phyloP scores from a whole-genome alignment of 164 flowering plant species.

The Tinospora cordifolia region DNA sequence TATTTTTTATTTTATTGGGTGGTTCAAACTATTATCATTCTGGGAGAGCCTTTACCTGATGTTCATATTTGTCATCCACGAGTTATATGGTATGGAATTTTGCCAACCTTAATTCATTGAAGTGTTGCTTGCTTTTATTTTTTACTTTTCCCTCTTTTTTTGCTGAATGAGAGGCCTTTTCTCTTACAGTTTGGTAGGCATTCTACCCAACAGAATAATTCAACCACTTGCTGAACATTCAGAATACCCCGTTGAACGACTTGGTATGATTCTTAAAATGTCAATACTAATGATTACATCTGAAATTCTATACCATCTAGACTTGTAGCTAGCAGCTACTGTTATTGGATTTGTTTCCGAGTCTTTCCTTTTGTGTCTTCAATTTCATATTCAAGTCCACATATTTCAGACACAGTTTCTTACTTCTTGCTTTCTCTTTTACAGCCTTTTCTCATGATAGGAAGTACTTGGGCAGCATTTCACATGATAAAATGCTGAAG shows the following conservation, averaged over 20 bases:
- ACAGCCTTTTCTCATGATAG: constrained; percentile 88
- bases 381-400: background rate
- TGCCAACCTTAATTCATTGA: background rate
- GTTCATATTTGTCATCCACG: background rate
- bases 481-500: constrained; percentile 81
- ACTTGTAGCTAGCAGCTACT: too few relatives aligned
- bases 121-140: background rate
- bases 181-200: constrained; percentile 63
- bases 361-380: background rate
- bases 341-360: too few relatives aligned
- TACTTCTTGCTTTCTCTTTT: constrained; percentile 21
- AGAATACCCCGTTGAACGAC: constrained; percentile 84
- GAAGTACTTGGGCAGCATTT: constrained; percentile 80
- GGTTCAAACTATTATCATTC: too few relatives aligned
- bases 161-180: background rate
- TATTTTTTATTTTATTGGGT: too few relatives aligned
- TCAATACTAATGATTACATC: background rate
- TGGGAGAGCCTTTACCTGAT: background rate
- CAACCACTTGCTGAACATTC: constrained; percentile 97
- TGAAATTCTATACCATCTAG: background rate
- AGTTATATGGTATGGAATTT: background rate
- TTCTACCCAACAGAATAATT: constrained; percentile 84
- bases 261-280: constrained; percentile 43
- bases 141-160: background rate
- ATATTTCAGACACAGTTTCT: background rate